Evolutionary conservation across 345 rosid species (phyloP).

Genomic region (Eucalyptus polyanthemos): DNA sequence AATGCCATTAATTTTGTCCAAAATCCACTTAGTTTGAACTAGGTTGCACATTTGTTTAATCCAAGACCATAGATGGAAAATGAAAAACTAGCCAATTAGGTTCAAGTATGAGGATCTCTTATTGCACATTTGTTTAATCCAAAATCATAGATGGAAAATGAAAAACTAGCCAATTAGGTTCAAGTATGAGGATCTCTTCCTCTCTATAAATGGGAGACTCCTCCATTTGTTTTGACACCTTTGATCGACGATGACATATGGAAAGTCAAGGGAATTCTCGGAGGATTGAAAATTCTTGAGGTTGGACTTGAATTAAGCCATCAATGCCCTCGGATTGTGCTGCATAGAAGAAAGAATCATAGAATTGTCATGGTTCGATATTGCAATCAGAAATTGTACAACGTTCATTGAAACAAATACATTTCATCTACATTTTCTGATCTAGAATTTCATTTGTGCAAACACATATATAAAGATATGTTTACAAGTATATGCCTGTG

Average conservation of each 20-base stretch:
- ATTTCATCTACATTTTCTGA: neutral
- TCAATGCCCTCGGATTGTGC: neutral
- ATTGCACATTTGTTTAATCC: no score
- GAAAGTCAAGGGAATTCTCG: neutral
- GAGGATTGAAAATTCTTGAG: neutral
- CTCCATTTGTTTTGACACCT: neutral
- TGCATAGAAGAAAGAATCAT: neutral
- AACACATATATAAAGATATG: neutral
- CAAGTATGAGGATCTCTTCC: neutral
- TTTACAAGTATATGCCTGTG: neutral
- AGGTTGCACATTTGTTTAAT: neutral
- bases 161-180: neutral
- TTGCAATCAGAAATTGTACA: neutral
- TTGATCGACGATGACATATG: neutral
- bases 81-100: neutral
- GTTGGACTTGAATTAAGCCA: neutral
- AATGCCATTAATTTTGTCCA: neutral
- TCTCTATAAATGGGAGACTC: neutral
- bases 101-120: neutral
- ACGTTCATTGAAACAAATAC: neutral
- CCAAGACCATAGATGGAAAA: neutral
- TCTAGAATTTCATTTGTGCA: neutral
- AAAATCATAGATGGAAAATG: no score
- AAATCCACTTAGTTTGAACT: neutral
- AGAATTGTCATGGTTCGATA: neutral